Conservation (phyloP, 2,329 filamentous ascomycete species). For the Aspergillus ruber region DNA sequence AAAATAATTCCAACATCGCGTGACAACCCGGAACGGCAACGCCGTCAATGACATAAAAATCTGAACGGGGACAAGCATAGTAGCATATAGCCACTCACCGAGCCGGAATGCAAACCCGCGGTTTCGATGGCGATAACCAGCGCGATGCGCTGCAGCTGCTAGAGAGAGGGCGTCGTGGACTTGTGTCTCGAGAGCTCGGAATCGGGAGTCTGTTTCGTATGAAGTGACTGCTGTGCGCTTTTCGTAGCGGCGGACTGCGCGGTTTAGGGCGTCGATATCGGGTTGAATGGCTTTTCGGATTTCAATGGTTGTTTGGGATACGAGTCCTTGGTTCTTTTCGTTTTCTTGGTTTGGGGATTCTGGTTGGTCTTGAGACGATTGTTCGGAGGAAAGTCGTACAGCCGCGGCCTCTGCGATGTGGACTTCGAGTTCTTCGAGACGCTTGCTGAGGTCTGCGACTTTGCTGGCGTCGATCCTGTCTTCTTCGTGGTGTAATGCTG, state of each 20-base stretch:
- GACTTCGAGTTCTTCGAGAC: constrained; percentile 65
- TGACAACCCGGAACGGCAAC: constrained; percentile 24
- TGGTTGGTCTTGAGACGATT: constrained; percentile 7
- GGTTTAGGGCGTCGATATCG: constrained; percentile 80
- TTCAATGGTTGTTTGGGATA: constrained; percentile 43
- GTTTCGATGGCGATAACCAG: constrained; percentile 13
- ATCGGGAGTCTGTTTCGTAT: constrained; percentile 67
- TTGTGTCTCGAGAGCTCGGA: constrained; percentile 64
- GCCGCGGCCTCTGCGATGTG: constrained; percentile 40
- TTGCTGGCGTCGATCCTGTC: constrained; percentile 20
- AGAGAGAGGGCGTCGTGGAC: constrained; percentile 72
- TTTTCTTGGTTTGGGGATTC: constrained; percentile 23
- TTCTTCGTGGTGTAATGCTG: constrained; percentile 24
- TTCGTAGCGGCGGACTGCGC: constrained; percentile 84
- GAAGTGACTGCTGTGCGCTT: constrained; percentile 74
- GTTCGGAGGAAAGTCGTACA: constrained; percentile 14
- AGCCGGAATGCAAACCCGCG: constrained; percentile 23
- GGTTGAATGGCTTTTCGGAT: constrained; percentile 64
- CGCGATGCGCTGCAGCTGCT: constrained; percentile 60
- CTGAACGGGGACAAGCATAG: constrained; percentile 32
- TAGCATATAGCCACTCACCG: constrained; percentile 31
- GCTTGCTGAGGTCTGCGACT: constrained; percentile 54
- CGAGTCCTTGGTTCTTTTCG: constrained; percentile 35
- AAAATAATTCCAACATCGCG: constrained; percentile 11
- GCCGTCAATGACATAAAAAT: constrained; percentile 21